phyloP scores from a whole-genome alignment of 176 grass and related monocot genomes.

The Coix lacrymajobi region DNA sequence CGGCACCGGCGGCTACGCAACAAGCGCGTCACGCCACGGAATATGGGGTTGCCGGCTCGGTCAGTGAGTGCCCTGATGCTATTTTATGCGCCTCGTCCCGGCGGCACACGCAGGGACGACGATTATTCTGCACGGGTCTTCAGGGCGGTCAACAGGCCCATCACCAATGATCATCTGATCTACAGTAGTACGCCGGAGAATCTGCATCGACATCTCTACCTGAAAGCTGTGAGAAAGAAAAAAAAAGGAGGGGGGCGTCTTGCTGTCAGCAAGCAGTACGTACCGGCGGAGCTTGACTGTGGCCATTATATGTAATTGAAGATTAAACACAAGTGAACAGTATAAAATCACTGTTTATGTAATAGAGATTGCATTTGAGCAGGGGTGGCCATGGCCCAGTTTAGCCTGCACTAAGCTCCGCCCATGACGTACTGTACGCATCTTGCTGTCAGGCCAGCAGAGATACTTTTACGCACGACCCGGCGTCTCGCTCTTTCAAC shows the following conservation, averaged over 20 bases:
- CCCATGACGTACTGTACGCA: too few relatives aligned
- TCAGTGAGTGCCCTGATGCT: not conserved
- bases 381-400: too few relatives aligned
- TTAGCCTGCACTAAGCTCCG: too few relatives aligned
- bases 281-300: too few relatives aligned
- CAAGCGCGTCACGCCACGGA: conserved; percentile 23
- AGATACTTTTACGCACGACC: not conserved
- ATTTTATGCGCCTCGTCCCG: not conserved
- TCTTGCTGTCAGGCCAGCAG: conserved; percentile 16
- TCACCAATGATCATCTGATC: not conserved
- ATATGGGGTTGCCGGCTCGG: not conserved
- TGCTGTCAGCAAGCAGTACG: too few relatives aligned
- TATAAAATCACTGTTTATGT: too few relatives aligned
- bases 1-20: conserved; percentile 6
- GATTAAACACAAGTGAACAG: too few relatives aligned
- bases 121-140: conserved; percentile 27
- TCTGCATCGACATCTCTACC: conserved; percentile 46
- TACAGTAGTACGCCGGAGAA: conserved; percentile 26
- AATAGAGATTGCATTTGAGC: too few relatives aligned
- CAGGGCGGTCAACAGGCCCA: conserved; percentile 29
- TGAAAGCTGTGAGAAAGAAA: not conserved
- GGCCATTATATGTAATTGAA: too few relatives aligned
- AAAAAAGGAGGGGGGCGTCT: not conserved
- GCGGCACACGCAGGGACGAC: not conserved
- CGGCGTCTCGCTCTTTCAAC: not conserved